A percentile compares a stretch with the other conserved stretches of the same genome.
Evolutionary conservation across 73 alveolate genomes (phyloP).

Genomic region (Paramecium octaurelia): DNA sequence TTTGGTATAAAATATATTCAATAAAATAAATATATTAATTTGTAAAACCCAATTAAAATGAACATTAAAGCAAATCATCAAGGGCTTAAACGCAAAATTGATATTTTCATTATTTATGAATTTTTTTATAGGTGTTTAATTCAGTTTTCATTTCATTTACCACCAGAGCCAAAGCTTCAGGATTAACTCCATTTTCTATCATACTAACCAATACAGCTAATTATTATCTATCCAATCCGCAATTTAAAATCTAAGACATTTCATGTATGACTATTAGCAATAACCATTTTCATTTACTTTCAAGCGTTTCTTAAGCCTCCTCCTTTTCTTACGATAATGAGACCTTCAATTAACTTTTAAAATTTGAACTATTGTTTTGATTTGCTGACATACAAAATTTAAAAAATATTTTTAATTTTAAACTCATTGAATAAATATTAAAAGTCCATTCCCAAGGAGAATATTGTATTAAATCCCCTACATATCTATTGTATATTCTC

Average conservation of each 20-base stretch:
- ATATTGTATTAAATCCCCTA: neutral
- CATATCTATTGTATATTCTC: neutral
- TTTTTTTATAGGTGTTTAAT: conserved; percentile 76
- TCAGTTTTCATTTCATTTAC: conserved; percentile 90
- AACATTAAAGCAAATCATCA: neutral
- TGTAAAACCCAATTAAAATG: neutral
- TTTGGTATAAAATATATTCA: neutral
- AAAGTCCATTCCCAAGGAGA: neutral
- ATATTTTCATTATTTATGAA: neutral
- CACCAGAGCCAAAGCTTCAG: conserved; percentile 92
- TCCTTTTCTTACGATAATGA: conserved; percentile 41
- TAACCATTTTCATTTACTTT: conserved; percentile 16
- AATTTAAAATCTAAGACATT: conserved; percentile 86
- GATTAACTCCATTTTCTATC: conserved; percentile 95
- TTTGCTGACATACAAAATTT: neutral
- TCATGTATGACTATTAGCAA: conserved; percentile 71
- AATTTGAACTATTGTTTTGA: neutral
- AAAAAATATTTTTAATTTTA: neutral
- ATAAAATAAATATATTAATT: neutral
- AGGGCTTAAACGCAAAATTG: neutral
- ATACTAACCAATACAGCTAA: conserved; percentile 79
- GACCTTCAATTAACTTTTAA: neutral
- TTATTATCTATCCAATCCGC: conserved; percentile 88
- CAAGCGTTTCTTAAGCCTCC: conserved; percentile 61
- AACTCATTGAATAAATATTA: neutral